These are phyloP conservation scores for Backusella circina DNA, from an alignment of 192 early-diverging fungal species.

Conservation along the genomic window DNA sequence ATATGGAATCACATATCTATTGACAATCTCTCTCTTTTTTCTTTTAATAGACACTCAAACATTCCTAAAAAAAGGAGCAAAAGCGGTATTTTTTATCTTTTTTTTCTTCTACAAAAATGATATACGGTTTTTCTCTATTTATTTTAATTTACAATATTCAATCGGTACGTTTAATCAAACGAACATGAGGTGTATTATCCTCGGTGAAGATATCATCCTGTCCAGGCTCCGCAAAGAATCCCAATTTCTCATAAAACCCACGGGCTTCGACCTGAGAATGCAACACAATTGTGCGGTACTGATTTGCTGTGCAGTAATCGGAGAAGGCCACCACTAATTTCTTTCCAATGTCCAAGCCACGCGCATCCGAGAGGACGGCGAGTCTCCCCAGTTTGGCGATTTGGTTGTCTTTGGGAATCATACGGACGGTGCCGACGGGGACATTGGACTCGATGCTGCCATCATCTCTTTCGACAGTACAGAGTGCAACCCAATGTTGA, in stretches of 20 bases:
- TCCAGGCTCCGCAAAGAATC: constrained; percentile 14
- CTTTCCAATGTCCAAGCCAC: constrained; percentile 24
- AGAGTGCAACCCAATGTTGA: neutral
- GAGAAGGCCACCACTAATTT: constrained; percentile 18
- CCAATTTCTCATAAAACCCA: constrained; percentile 25
- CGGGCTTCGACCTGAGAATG: constrained; percentile 25
- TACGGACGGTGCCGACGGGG: constrained; percentile 26
- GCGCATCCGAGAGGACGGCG: constrained; percentile 14
- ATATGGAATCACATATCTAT: too few species aligned
- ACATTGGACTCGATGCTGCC: neutral
- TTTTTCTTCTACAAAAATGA: too few species aligned
- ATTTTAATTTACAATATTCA: neutral
- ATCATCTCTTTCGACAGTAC: neutral
- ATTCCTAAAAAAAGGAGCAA: too few species aligned
- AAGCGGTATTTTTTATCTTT: too few species aligned
- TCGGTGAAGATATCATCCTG: constrained; percentile 29
- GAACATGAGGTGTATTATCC: constrained; percentile 28
- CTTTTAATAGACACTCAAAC: too few species aligned
- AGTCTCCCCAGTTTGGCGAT: constrained; percentile 28
- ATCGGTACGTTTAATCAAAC: constrained; percentile 16
- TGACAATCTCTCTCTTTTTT: too few species aligned
- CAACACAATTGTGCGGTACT: constrained; percentile 7
- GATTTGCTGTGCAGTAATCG: neutral
- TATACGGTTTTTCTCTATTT: neutral
- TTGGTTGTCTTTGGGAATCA: constrained; percentile 5